These are phyloP conservation scores for Phytopythium chamaehyphon DNA, from an alignment of 352 stramenopile genomes.

Conservation along the genomic window DNA sequence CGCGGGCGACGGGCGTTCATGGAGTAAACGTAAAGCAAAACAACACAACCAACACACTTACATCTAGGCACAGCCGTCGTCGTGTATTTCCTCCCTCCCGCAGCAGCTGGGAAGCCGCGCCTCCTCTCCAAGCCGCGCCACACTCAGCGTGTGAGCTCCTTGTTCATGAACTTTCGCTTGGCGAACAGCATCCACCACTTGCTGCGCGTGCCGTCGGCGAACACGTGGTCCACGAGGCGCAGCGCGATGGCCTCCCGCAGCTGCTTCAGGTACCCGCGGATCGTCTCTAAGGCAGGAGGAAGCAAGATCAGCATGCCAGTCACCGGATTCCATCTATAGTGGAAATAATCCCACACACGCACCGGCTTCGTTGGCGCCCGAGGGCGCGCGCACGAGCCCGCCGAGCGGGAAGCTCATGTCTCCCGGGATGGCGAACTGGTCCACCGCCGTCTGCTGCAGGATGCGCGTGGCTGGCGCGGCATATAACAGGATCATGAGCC, in stretches of 20 bases:
- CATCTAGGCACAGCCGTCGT: background rate
- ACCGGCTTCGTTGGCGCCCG: conserved; percentile 77
- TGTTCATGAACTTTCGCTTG: conserved; percentile 95
- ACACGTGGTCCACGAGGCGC: conserved; percentile 82
- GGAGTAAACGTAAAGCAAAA: conserved; percentile 1
- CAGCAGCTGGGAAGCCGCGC: no score
- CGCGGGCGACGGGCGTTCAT: background rate
- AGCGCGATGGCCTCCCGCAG: conserved; percentile 80
- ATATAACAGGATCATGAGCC: no score
- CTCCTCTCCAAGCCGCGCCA: background rate
- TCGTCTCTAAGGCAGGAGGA: conserved; percentile 44
- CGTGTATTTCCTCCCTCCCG: no score
- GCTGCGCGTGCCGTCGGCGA: conserved; percentile 80
- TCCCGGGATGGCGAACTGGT: conserved; percentile 85
- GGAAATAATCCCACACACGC: no score
- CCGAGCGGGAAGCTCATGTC: conserved; percentile 83
- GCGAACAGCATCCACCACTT: conserved; percentile 95
- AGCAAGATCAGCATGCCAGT: no score
- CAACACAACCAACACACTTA: no score
- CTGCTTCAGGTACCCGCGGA: conserved; percentile 90
- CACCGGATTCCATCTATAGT: no score
- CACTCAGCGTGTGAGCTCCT: conserved; percentile 71
- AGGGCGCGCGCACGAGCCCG: conserved; percentile 68
- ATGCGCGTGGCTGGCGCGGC: conserved; percentile 49
- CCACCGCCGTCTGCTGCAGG: conserved; percentile 77